These are phyloP conservation scores for Mrakia blollopis DNA, from an alignment of 768 basidiomycete species.

Conservation along the genomic window DNA sequence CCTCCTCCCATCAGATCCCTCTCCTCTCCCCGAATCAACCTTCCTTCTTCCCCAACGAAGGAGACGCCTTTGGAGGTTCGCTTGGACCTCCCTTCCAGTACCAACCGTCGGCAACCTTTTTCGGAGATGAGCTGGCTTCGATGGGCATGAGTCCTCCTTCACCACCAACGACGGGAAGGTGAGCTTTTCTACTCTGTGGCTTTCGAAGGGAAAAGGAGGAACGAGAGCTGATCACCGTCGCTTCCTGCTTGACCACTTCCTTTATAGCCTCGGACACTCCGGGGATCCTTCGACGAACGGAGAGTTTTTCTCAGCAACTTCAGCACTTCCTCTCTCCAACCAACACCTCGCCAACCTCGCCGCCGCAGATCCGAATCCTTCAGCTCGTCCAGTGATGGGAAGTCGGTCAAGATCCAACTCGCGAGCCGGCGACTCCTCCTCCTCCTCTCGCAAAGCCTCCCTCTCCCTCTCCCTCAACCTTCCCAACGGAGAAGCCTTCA, in stretches of 20 bases:
- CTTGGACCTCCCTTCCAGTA: constrained; percentile 15
- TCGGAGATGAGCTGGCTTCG: not conserved
- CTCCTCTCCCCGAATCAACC: not conserved
- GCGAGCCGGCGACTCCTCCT: not conserved
- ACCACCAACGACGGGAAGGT: constrained; percentile 15
- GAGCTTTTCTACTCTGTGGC: not conserved
- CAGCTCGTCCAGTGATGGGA: constrained; percentile 4
- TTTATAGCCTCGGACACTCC: constrained; percentile 5
- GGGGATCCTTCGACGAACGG: not conserved
- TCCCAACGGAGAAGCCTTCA: not conserved
- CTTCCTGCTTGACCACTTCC: not conserved
- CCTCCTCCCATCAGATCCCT: not conserved
- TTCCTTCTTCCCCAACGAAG: not conserved
- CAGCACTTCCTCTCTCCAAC: constrained; percentile 6
- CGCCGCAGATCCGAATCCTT: not conserved
- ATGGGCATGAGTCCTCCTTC: constrained; percentile 14
- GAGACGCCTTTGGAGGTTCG: not conserved
- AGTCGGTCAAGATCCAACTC: constrained; percentile 13
- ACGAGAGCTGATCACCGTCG: not conserved
- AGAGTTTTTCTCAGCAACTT: not conserved
- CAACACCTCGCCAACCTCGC: constrained; percentile 18
- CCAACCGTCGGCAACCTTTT: not conserved
- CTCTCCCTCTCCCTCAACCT: not conserved
- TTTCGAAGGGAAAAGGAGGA: not conserved
- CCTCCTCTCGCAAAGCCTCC: not conserved